Conservation (phyloP, 2,329 filamentous ascomycete species). For the Dothistroma pini region DNA sequence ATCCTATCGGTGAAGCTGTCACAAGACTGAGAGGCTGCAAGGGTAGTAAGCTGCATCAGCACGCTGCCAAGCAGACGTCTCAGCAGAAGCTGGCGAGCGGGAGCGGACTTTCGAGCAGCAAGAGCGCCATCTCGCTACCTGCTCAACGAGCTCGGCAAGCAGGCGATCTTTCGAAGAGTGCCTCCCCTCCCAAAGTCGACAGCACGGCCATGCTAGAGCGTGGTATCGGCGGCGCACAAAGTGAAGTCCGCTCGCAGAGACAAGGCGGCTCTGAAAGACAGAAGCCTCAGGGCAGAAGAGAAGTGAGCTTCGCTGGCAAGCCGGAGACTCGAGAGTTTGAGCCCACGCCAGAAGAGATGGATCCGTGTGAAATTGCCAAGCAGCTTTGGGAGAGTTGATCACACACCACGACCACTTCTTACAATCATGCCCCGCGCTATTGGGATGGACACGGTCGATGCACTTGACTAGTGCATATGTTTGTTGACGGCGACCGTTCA, state of each 20-base stretch:
- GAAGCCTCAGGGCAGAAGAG: slow-evolving; percentile 14
- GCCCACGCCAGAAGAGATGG: slow-evolving; percentile 13
- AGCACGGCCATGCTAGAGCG: neutral
- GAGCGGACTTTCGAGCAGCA: slow-evolving; percentile 16
- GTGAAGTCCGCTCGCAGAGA: neutral
- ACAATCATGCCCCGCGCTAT: neutral
- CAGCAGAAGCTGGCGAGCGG: slow-evolving; percentile 9
- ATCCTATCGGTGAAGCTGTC: slow-evolving; percentile 32
- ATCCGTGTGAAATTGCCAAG: slow-evolving; percentile 24
- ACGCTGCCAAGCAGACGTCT: slow-evolving; percentile 3
- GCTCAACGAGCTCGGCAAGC: slow-evolving; percentile 12
- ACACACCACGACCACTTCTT: neutral
- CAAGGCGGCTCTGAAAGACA: neutral
- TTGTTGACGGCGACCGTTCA: neutral
- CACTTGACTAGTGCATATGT: neutral
- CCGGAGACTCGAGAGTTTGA: slow-evolving; percentile 22
- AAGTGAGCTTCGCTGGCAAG: slow-evolving; percentile 28
- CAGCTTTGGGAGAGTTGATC: slow-evolving; percentile 24
- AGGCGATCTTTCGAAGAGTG: slow-evolving; percentile 20
- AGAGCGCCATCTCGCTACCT: slow-evolving; percentile 24
- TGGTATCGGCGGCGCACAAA: neutral
- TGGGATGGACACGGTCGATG: neutral
- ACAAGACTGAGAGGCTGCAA: slow-evolving; percentile 26
- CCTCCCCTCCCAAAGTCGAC: slow-evolving; percentile 18
- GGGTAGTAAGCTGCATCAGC: slow-evolving; percentile 19